Percentiles rank a stretch among this genome's conserved stretches.
Conservation (phyloP, 2,329 filamentous ascomycete genomes). For the Chalara sp. region DNA sequence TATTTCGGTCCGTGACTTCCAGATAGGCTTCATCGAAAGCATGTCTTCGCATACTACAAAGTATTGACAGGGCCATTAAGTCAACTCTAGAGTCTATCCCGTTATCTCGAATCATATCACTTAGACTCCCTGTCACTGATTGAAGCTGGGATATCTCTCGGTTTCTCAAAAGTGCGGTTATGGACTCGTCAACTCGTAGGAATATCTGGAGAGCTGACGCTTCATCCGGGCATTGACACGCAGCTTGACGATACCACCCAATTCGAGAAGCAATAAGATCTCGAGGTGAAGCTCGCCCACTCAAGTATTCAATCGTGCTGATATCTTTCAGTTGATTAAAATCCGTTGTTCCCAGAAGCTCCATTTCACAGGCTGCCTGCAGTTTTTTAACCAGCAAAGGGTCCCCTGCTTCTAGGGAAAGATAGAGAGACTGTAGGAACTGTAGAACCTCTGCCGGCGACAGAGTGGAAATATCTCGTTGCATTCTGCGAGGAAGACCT, state of each 20-base stretch:
- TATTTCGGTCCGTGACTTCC: conserved; percentile 56
- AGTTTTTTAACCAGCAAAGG: background rate
- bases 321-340: conserved; percentile 32
- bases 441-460: conserved; percentile 24
- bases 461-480: conserved; percentile 34
- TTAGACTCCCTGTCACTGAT: background rate
- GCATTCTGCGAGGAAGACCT: conserved; percentile 28
- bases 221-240: conserved; percentile 29
- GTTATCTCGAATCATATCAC: conserved; percentile 1
- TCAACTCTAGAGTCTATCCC: conserved; percentile 41
- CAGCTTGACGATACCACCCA: conserved; percentile 34
- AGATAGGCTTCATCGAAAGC: conserved; percentile 56
- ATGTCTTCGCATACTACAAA: conserved; percentile 47
- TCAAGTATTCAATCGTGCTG: conserved; percentile 33
- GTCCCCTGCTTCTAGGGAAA: background rate
- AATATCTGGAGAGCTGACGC: conserved; percentile 31
- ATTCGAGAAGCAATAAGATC: conserved; percentile 32
- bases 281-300: conserved; percentile 29
- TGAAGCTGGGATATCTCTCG: conserved; percentile 1
- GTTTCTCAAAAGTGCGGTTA: conserved; percentile 15
- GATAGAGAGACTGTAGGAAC: conserved; percentile 3
- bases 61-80: conserved; percentile 48
- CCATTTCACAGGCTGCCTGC: conserved; percentile 1
- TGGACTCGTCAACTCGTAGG: conserved; percentile 25
- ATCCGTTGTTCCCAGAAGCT: conserved; percentile 4